Base-by-base conservation (phyloP, 129 eudicot species). In the Mikania micrantha region DNA sequence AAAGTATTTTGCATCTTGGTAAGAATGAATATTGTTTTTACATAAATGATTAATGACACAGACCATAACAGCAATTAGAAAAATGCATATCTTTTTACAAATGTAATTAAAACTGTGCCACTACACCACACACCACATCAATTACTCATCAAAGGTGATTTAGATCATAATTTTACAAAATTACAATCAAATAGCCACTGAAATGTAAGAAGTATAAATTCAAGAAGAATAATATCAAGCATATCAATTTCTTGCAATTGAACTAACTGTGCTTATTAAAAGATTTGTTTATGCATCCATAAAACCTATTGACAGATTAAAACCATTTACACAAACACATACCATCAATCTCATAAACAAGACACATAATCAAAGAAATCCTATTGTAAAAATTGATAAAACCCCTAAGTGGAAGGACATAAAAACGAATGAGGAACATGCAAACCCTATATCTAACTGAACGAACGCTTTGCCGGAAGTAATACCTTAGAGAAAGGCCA, bases 401-500 rank as follows among this genome's bases (percentile, higher is more conserved):
- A 48, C 11, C 34, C 60, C 40, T 3, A 60, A 22, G 32, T 57
- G 47, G 45, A 4, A 17, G 5, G n/a, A 48, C 5, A 9, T 59
- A 15, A 32, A 7, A 49, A 29, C 49, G 2, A 25, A 60, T 6
- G 4, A 15, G 4, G 31, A 56, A 10, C 1, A 29, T 42, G 19
- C n/a, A 16, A 1, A 69, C 31, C 42, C 44, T 57, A 24, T 10
- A 35, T 31, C 29, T 11, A 36, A 34, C 49, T 19, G 27, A 32
- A 32, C 36, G 32, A 28, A 28, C 32, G 32, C n/a, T n/a, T 59
- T 17, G 25, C 22, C n/a, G 48, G 22, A 28, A 35, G 60, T 6
- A 7, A 19, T 44, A 76, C 85, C 85, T 76, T 77, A 36, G 80
- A 72, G 72, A 81, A 61, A 20, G 85, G 81, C 85, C 85, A 77